A percentile compares a stretch with the other conserved stretches of the same genome.
Conservation (phyloP, 495 filamentous ascomycete genomes). For the Rhypophila decipiens region DNA sequence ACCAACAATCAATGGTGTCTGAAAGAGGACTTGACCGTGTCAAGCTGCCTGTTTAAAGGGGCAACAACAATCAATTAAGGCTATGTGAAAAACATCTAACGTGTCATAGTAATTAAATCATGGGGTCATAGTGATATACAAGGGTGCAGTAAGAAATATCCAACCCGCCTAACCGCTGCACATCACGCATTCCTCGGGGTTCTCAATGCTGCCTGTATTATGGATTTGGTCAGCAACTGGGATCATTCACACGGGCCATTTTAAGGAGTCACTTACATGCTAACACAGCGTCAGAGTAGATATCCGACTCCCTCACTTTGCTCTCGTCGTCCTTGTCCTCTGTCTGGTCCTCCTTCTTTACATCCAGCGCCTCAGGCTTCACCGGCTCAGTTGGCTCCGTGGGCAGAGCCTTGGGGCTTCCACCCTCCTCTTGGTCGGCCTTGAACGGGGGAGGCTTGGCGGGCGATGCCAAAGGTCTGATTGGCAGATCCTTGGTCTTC, state of each 20-base stretch:
- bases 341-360: constrained; percentile 41
- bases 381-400: constrained; percentile 57
- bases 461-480: constrained; percentile 37
- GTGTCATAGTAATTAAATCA: no score
- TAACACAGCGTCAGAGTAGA: constrained; percentile 87
- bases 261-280: constrained; percentile 75
- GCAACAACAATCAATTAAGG: no score
- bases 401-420: constrained; percentile 67
- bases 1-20: no score
- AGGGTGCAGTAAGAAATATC: no score
- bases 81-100: no score
- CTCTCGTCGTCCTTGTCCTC: constrained; percentile 59
- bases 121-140: no score
- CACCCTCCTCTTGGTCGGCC: constrained; percentile 63
- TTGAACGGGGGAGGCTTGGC: constrained; percentile 52
- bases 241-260: no score
- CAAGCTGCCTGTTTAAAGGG: no score
- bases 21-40: no score
- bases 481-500: no score
- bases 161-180: constrained; percentile 61
- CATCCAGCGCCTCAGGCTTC: constrained; percentile 45
- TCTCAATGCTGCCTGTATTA: constrained; percentile 69
- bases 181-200: constrained; percentile 84
- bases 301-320: constrained; percentile 71
- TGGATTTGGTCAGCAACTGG: constrained; percentile 18